Percentiles rank a stretch among this genome's conserved stretches.
Evolutionary conservation across 768 basidiomycete genomes (phyloP).

Genomic region (Panaeolus papilionaceus): DNA sequence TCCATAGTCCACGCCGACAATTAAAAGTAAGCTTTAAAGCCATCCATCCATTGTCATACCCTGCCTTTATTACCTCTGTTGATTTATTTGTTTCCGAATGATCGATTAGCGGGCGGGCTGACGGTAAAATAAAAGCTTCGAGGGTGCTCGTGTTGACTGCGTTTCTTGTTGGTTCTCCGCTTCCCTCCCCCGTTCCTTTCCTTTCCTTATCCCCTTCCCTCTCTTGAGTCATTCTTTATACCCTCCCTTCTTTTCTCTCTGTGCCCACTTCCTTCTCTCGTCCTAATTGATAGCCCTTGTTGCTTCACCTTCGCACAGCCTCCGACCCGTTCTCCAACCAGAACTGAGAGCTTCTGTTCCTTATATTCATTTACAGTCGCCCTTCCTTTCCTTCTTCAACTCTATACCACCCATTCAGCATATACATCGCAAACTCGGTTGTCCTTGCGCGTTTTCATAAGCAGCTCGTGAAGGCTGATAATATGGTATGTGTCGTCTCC

Average conservation of each 20-base stretch:
- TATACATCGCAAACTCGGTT: background rate
- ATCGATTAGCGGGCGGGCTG: background rate
- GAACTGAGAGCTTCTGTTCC: background rate
- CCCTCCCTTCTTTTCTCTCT: background rate
- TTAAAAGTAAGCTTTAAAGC: background rate
- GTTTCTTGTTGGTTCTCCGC: background rate
- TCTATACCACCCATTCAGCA: background rate
- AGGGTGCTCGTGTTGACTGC: conserved; percentile 7
- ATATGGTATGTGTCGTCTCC: background rate
- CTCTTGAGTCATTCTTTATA: background rate
- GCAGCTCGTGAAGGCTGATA: background rate
- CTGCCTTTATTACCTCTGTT: background rate
- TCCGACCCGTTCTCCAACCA: background rate
- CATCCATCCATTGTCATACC: conserved; percentile 6
- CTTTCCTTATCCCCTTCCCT: background rate
- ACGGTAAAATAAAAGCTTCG: conserved; percentile 10
- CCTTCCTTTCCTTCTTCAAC: background rate
- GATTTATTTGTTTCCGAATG: conserved; percentile 3
- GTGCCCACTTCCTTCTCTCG: background rate
- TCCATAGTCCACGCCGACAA: conserved; percentile 3
- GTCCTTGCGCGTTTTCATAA: background rate
- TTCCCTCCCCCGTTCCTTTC: background rate
- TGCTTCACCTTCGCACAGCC: background rate
- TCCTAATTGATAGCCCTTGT: background rate
- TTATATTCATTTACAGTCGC: background rate